Conservation (phyloP, 2,329 filamentous ascomycete species). For the Pseudocercospora crystallina region DNA sequence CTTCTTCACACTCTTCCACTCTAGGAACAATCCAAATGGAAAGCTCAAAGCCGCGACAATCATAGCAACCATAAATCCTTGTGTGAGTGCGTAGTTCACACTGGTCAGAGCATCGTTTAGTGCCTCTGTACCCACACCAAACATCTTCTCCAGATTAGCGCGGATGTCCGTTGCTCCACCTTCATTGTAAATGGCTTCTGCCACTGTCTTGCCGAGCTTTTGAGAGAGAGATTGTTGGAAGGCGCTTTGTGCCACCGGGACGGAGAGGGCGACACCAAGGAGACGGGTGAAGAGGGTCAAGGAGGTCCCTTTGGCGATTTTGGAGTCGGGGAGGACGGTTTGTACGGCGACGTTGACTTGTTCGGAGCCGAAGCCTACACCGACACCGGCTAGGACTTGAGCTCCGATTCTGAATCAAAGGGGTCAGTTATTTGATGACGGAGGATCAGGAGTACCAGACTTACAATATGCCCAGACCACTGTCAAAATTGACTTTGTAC, state of each 20-base stretch:
- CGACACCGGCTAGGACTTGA: constrained; percentile 5
- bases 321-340: background rate
- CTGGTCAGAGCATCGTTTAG: background rate
- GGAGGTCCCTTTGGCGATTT: constrained; percentile 5
- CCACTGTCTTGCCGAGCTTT: constrained; percentile 23
- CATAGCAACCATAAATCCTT: constrained; percentile 12
- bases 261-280: constrained; percentile 22
- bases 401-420: constrained; percentile 20
- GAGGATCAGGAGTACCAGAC: too few relatives aligned
- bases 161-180: constrained; percentile 3
- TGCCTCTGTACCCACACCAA: background rate
- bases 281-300: constrained; percentile 2
- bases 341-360: constrained; percentile 8
- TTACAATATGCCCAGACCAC: constrained; percentile 13
- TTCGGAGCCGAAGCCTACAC: constrained; percentile 1
- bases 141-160: background rate
- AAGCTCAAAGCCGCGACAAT: constrained; percentile 8
- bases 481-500: constrained; percentile 13
- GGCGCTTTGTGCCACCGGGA: background rate
- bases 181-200: constrained; percentile 24
- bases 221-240: background rate
- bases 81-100: constrained; percentile 5
- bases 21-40: constrained; percentile 6
- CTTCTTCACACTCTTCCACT: constrained; percentile 36
- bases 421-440: too few relatives aligned